Base-by-base conservation (phyloP, 139 green algal species). In the Pleodorina starrii region DNA sequence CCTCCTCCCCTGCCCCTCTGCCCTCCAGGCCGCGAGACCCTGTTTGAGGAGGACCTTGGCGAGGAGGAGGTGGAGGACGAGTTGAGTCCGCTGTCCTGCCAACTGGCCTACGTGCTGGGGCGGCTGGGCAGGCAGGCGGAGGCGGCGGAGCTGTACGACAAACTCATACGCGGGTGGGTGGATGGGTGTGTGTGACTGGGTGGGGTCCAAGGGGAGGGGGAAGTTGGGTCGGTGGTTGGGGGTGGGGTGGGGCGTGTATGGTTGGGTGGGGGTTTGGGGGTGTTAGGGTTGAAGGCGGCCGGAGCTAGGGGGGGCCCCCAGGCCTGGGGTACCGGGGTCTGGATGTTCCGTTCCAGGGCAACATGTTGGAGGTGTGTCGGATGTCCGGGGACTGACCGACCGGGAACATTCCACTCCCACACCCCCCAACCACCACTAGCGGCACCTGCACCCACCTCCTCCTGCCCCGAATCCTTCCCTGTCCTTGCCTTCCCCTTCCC, bases 31-130 rank as follows among this genome's bases (percentile, higher is more conserved):
- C 93, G 96, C 42, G 97, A 99, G 91, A 92, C 93, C 23, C 91
- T 99, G 83, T 95, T 96, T 74, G 95, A 97, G 36, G 97, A 99
- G 83, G 97, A 99, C 12, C 78, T 97, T 21, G 92, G 71, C 0
- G 96, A 97, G 87, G 95, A 97, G 74, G 95, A 99, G 91, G 92
- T 99, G 42, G 94, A 96, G 60, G 91, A 94, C 19, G 97, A 99
- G 95, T 92, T 99, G 68, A 93, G 94, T 4, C 97, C 97, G 0
- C 68, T 99, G 21, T 92, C 91, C 5, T 93, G 93, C 44, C 97
- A 99, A 93, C 92, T 98, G 66, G 95, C 94, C 1, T 98, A 97
- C 86, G 90, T 98, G 63, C 88, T 95, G 54, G 86, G 91, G 25
- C 60, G 92, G n/a, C 69, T 90, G 68, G 92, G 95, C 11, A 57